Evolutionary conservation across 2,329 filamentous ascomycete species (phyloP).

Genomic region (Xylariales sp.): DNA sequence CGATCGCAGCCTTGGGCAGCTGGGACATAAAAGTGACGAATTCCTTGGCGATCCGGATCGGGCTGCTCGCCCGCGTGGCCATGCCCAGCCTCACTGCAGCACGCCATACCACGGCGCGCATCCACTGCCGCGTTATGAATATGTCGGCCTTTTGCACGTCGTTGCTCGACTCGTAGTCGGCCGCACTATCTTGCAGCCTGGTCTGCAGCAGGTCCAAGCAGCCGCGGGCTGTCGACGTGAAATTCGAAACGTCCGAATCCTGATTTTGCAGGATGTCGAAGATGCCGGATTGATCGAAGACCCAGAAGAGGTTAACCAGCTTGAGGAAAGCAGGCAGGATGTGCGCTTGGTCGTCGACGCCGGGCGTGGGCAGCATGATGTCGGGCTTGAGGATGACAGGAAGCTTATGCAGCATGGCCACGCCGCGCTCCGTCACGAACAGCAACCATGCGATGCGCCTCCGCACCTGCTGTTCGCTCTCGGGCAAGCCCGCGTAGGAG

Average conservation of each 20-base stretch:
- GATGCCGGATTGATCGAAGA: conserved; percentile 43
- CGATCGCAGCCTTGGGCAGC: conserved; percentile 40
- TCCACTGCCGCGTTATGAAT: conserved; percentile 46
- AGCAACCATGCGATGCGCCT: conserved; percentile 42
- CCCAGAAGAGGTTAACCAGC: conserved; percentile 43
- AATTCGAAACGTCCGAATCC: conserved; percentile 24
- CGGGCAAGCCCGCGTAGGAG: conserved; percentile 29
- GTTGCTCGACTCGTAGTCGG: conserved; percentile 34
- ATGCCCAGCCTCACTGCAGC: conserved; percentile 25
- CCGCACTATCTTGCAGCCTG: conserved; percentile 34
- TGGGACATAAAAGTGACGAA: conserved; percentile 37
- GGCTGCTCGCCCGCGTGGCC: conserved; percentile 26
- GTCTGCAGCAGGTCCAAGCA: conserved; percentile 35
- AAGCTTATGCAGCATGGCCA: conserved; percentile 45
- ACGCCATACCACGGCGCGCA: conserved; percentile 44
- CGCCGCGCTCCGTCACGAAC: conserved; percentile 45
- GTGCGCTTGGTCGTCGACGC: conserved; percentile 33
- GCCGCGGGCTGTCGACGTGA: conserved; percentile 19
- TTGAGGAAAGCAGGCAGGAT: conserved; percentile 45
- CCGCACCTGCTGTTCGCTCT: conserved; percentile 37
- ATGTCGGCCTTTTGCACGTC: conserved; percentile 45
- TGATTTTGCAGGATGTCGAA: conserved; percentile 40
- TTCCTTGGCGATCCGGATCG: conserved; percentile 40
- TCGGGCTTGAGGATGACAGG: conserved; percentile 40
- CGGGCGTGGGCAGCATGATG: conserved; percentile 28